Evolutionary conservation across 148 eudicot species (phyloP).

Genomic region (Rhododendron williamsianum): DNA sequence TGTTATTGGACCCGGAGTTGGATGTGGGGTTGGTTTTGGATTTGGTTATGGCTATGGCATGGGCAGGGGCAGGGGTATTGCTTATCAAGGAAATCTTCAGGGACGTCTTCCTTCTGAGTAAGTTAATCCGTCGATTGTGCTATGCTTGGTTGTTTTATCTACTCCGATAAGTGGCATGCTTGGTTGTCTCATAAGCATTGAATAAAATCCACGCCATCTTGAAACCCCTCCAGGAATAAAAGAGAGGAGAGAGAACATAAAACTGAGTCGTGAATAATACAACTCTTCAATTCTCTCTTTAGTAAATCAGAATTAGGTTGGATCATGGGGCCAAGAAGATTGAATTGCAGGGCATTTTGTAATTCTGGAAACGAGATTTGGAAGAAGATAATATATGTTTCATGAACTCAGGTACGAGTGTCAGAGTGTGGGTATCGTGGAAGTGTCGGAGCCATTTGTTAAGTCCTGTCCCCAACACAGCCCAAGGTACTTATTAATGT

Average conservation of each 20-base stretch:
- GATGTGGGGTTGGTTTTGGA: slow-evolving; percentile 91
- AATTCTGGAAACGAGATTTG: background rate
- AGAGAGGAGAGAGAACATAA: background rate
- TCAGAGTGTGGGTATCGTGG: background rate
- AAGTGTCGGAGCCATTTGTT: background rate
- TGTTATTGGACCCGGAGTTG: slow-evolving; percentile 83
- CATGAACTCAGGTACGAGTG: background rate
- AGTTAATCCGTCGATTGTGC: slow-evolving; percentile 17
- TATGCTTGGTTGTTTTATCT: background rate
- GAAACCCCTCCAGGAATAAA: background rate
- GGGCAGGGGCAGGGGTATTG: slow-evolving; percentile 59
- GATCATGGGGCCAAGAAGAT: background rate
- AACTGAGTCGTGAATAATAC: background rate
- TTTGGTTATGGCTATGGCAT: slow-evolving; percentile 63
- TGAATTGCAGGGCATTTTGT: background rate
- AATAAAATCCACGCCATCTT: background rate
- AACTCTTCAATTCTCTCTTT: background rate
- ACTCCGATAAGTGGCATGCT: background rate
- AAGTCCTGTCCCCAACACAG: background rate
- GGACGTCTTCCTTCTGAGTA: slow-evolving; percentile 57
- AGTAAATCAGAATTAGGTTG: background rate
- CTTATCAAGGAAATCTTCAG: slow-evolving; percentile 61
- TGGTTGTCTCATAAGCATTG: background rate
- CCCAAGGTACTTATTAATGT: background rate
- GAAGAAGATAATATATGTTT: background rate